Base-by-base conservation (phyloP, 139 green algal genomes). In the Chlamydomonas urium region DNA sequence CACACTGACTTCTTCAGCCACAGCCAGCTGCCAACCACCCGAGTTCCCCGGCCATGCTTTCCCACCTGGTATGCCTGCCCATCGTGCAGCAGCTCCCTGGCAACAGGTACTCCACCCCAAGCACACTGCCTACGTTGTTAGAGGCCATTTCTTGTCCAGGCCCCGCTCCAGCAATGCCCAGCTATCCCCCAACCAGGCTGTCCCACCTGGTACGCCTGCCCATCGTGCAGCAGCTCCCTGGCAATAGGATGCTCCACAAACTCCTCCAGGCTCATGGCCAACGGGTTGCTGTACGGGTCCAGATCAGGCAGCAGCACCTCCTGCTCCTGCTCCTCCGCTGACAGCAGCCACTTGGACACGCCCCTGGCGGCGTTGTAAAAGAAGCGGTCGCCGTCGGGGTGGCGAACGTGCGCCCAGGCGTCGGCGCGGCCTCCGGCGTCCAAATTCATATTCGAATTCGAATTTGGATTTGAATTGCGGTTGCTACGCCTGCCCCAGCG, bases 251-350 rank as follows among this genome's bases (percentile, higher is more conserved):
- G 79, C 73, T 89, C 65, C 5, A 93, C 75, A 53, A 92, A 97
- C 17, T 95, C 89, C 19, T 71, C 29, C 47, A 97, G 79, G 29
- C 88, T 77, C 76, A 94, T 92, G 66, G 89, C 77, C 14, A 94
- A 38, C 0, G 56, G 53, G 77, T 97, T 97, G 75, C 94, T 66
- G 79, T 96, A 97, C 2, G 89, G 75, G 67, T 97, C 71, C 31
- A 93, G 65, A 29, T 75, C 50, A 1, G 87, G 88, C 74, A 87
- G 75, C 59, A 85, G 34, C 1, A 66, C 37, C 47, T 70, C 19
- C 72, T 67, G 59, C 72, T 89, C 76, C 72, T 67, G 59, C 72
- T 89, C 76, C 21, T 75, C 79, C 3, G 79, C 81, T 2, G 63
- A 78, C 0, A 89, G 65, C 2, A 71, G 78, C 77, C 80, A 87